Evolutionary conservation across 2,329 filamentous ascomycete species (phyloP).

Genomic region (Neophaeococcomyces aloes): DNA sequence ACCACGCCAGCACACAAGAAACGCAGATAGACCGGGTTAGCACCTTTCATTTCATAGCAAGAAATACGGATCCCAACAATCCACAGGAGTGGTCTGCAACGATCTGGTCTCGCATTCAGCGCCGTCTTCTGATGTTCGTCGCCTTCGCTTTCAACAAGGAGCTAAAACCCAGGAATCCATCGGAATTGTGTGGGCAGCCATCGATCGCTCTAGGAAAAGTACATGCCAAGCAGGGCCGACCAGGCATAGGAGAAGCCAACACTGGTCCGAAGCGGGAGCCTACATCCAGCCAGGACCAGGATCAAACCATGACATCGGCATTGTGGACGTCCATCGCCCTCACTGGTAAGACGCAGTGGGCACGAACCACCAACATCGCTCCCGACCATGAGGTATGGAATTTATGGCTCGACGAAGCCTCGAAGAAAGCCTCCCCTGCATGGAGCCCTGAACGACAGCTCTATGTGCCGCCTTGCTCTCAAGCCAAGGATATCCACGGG

Average conservation of each 20-base stretch:
- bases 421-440: background rate
- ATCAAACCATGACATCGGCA: conserved; percentile 28
- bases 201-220: background rate
- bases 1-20: background rate
- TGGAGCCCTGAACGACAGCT: background rate
- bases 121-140: background rate
- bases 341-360: conserved; percentile 34
- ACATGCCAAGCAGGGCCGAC: background rate
- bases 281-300: conserved; percentile 14
- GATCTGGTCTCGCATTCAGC: background rate
- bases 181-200: background rate
- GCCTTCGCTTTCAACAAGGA: background rate
- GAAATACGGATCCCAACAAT: background rate
- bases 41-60: background rate
- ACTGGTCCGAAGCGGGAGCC: conserved; percentile 16
- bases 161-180: background rate
- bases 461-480: background rate
- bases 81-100: background rate
- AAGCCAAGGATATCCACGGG: background rate
- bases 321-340: conserved; percentile 40
- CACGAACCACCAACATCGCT: conserved; percentile 26
- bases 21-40: background rate
- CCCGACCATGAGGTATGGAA: conserved; percentile 32
- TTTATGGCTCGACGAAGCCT: conserved; percentile 31
- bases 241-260: conserved; percentile 11